Base-by-base conservation (phyloP, 2,329 filamentous ascomycete species). In the Exophiala calicioides region DNA sequence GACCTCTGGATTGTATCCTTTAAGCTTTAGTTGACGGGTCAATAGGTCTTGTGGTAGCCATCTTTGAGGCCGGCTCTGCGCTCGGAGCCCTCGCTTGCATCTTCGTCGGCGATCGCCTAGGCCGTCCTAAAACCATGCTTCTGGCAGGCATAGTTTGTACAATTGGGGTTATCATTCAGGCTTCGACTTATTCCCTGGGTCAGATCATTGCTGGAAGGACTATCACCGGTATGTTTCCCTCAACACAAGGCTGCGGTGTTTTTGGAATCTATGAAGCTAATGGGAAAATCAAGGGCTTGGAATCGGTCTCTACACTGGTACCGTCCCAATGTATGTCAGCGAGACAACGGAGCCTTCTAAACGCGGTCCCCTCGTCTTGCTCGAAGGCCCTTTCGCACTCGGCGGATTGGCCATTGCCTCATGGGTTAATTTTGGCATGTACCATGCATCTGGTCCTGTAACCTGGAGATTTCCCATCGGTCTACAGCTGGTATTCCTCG, bases 161-260 rank as follows among this genome's bases (percentile, higher is more conserved):
- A 8, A 60, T 75, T 34, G 74, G 74, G 7, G 72, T 71, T 1
- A 65, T 76, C 35, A 62, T 78, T 3, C 72, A 76, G 47, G 69
- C 69, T 33, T 63, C 69, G 1, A 65, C 74, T 0, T 77, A 66
- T 47, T 63, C 65, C n/a, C 61, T 75, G 0, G 58, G 69, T 3
- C 66, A 74, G 43, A 75, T 78, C 69, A 75, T 77, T 44, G 70
- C 74, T 15, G 74, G 74, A 7, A 64, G 74, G n/a, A 68, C 76
- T 19, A 36, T 64, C 3, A 56, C 66, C 4, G 44, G 34, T 16
- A 10, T 31, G 10, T n/a, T n/a, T n/a, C n/a, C n/a, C n/a, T n/a
- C n/a, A n/a, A n/a, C n/a, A n/a, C n/a, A n/a, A n/a, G n/a, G n/a
- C n/a, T n/a, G n/a, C n/a, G n/a, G n/a, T n/a, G n/a, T n/a, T n/a